Evolutionary conservation across 108 stramenopile genomes (phyloP).

Genomic region (Cylindrotheca closterium): DNA sequence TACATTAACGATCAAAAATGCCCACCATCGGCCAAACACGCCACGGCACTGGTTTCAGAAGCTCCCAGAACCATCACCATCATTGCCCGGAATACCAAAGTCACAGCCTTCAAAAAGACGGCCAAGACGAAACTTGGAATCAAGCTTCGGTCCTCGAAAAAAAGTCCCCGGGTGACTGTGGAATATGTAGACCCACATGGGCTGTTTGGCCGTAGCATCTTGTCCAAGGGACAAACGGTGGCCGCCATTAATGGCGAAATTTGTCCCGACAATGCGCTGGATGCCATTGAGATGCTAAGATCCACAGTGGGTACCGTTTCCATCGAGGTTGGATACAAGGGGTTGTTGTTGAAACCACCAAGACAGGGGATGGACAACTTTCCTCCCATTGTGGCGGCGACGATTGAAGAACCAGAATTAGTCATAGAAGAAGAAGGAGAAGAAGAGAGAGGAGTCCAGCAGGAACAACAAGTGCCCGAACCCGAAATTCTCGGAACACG

Average conservation of each 20-base stretch:
- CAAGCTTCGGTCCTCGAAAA: not conserved
- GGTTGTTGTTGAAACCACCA: not conserved
- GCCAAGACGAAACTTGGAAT: not conserved
- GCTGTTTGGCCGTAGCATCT: not conserved
- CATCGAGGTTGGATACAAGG: not conserved
- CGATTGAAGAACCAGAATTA: too few relatives aligned
- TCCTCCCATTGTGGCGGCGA: too few relatives aligned
- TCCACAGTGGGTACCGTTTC: not conserved
- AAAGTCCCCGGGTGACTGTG: not conserved
- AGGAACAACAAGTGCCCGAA: not conserved
- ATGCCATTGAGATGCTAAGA: not conserved
- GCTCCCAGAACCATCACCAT: conserved; percentile 4
- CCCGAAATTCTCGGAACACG: not conserved
- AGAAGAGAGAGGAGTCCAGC: not conserved
- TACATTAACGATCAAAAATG: conserved; percentile 10
- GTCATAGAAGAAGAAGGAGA: too few relatives aligned
- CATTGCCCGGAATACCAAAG: not conserved
- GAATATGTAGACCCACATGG: not conserved
- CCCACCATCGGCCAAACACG: not conserved
- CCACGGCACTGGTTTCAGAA: not conserved
- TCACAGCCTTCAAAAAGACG: not conserved
- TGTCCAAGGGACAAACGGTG: not conserved
- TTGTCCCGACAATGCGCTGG: not conserved
- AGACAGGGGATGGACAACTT: too few relatives aligned
- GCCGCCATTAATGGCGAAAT: not conserved